Percentiles rank a stretch among this genome's conserved stretches.
Conservation (phyloP, 139 green algal species). For the Nannochloris sp. region DNA sequence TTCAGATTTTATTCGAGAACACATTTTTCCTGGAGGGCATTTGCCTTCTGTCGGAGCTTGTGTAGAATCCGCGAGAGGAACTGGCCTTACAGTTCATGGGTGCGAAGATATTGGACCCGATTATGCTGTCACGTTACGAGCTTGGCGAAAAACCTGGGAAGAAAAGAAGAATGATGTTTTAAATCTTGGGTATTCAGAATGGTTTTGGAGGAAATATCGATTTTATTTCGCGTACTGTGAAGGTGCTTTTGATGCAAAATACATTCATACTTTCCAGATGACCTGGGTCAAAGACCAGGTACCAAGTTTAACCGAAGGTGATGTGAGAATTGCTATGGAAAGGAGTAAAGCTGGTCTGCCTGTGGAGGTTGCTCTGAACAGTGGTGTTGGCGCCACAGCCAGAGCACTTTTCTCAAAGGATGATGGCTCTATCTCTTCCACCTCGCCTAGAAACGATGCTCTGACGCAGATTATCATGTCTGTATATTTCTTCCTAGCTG, state of each 20-base stretch:
- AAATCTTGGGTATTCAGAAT: slow-evolving; percentile 56
- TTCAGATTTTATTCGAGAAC: slow-evolving; percentile 94
- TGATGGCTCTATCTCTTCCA: not conserved
- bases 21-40: slow-evolving; percentile 94
- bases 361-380: not conserved
- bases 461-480: slow-evolving; percentile 51
- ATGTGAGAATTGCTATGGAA: slow-evolving; percentile 14
- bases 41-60: slow-evolving; percentile 25
- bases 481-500: slow-evolving; percentile 78
- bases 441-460: slow-evolving; percentile 16
- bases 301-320: slow-evolving; percentile 5
- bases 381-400: not conserved
- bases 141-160: slow-evolving; percentile 61
- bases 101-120: slow-evolving; percentile 77
- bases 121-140: slow-evolving; percentile 83
- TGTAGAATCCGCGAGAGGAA: slow-evolving; percentile 2
- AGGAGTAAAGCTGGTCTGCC: not conserved
- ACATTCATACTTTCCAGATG: slow-evolving; percentile 86
- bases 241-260: slow-evolving; percentile 73
- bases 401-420: not conserved
- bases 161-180: slow-evolving; percentile 27
- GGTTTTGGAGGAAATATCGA: slow-evolving; percentile 82
- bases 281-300: slow-evolving; percentile 53
- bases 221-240: slow-evolving; percentile 97
- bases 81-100: slow-evolving; percentile 23